Percentiles rank a stretch among this genome's conserved stretches.
phyloP scores from a whole-genome alignment of 257 asterid species.

The Gentiana dahurica region DNA sequence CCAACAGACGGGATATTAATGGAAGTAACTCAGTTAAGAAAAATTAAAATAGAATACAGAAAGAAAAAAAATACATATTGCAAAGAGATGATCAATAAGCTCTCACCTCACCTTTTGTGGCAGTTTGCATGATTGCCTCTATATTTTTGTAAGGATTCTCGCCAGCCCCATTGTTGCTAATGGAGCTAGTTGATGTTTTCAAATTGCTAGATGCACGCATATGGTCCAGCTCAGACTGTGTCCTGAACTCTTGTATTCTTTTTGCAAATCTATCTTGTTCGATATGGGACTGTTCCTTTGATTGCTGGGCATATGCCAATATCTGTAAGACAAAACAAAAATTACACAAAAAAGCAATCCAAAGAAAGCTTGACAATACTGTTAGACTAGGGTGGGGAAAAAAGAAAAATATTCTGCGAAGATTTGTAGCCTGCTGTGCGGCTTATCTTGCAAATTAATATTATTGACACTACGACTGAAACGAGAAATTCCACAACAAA shows the following conservation, averaged over 20 bases:
- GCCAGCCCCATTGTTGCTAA: slow-evolving; percentile 50
- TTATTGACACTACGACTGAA: too few species aligned
- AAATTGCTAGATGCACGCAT: slow-evolving; percentile 54
- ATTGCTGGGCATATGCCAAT: slow-evolving; percentile 90
- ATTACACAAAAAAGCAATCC: neutral
- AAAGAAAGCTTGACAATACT: neutral
- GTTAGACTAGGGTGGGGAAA: too few species aligned
- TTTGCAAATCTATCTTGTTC: slow-evolving; percentile 95
- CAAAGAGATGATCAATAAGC: too few species aligned
- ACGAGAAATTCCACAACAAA: too few species aligned
- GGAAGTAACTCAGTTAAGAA: slow-evolving; percentile 7
- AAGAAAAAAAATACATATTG: too few species aligned
- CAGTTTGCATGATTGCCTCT: slow-evolving; percentile 60
- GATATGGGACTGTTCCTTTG: slow-evolving; percentile 79
- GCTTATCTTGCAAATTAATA: neutral
- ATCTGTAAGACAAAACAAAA: slow-evolving; percentile 33
- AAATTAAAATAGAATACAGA: neutral
- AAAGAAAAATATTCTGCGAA: neutral
- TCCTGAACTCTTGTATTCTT: slow-evolving; percentile 95
- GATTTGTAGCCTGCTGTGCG: neutral
- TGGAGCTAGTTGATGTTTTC: slow-evolving; percentile 49
- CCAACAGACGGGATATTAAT: slow-evolving; percentile 7
- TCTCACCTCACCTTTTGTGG: slow-evolving; percentile 87
- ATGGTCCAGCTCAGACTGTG: slow-evolving; percentile 70
- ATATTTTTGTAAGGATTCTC: slow-evolving; percentile 56